phyloP scores from a whole-genome alignment of 2,329 filamentous ascomycete species.

The Penicillium sp. region DNA sequence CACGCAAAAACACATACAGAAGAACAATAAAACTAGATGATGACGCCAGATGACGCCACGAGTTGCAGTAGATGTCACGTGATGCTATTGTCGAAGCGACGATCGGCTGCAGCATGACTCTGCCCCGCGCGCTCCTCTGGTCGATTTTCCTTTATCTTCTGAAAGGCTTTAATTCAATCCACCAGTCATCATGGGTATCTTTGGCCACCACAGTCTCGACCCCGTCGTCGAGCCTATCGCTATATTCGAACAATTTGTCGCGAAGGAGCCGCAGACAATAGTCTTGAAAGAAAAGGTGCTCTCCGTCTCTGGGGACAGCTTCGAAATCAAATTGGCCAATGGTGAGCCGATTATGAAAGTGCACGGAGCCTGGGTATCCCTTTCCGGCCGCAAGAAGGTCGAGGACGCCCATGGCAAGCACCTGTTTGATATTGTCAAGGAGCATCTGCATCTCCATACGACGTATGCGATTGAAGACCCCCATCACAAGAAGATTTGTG shows the following conservation, averaged over 20 bases:
- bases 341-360: slow-evolving; percentile 57
- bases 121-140: not conserved
- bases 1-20: no score
- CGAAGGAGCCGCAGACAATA: slow-evolving; percentile 42
- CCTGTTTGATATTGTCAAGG: slow-evolving; percentile 24
- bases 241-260: slow-evolving; percentile 19
- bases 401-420: slow-evolving; percentile 20
- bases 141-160: not conserved
- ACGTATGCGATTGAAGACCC: slow-evolving; percentile 41
- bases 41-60: not conserved
- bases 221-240: slow-evolving; percentile 20
- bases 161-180: not conserved
- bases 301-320: slow-evolving; percentile 63
- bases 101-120: not conserved
- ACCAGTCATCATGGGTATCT: slow-evolving; percentile 9
- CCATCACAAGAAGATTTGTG: slow-evolving; percentile 49
- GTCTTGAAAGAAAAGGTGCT: slow-evolving; percentile 61
- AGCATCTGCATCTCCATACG: slow-evolving; percentile 22
- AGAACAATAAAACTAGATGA: not conserved
- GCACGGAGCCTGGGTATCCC: slow-evolving; percentile 51
- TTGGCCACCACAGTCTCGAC: slow-evolving; percentile 13
- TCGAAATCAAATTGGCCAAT: slow-evolving; percentile 58
- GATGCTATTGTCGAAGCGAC: not conserved
- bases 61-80: not conserved
- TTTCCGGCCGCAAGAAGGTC: slow-evolving; percentile 24